A percentile compares a stretch with the other conserved stretches of the same genome.
These are phyloP conservation scores for Phytophthora fragariae DNA, from an alignment of 352 stramenopile species.

Conservation along the genomic window DNA sequence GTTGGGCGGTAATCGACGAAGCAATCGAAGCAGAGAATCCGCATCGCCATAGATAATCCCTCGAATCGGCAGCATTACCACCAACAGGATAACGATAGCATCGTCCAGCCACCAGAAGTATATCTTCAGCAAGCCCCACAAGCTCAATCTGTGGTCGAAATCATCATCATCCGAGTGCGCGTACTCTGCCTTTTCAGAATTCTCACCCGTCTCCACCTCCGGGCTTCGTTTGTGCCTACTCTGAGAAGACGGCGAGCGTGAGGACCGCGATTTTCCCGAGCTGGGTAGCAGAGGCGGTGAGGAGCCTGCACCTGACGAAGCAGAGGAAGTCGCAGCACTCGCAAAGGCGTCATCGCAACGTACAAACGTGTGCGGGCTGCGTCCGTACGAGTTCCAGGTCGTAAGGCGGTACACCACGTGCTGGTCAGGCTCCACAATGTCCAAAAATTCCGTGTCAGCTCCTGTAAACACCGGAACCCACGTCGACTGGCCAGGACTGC, in stretches of 20 bases:
- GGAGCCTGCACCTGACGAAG: slow-evolving; percentile 18
- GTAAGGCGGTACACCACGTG: slow-evolving; percentile 80
- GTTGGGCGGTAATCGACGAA: slow-evolving; percentile 77
- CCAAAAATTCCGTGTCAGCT: slow-evolving; percentile 75
- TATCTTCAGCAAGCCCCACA: slow-evolving; percentile 62
- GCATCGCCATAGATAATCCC: slow-evolving; percentile 87
- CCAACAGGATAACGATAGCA: slow-evolving; percentile 73
- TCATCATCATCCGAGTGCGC: slow-evolving; percentile 18
- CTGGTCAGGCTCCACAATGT: slow-evolving; percentile 59
- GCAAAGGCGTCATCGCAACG: slow-evolving; percentile 52
- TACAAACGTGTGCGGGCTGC: slow-evolving; percentile 65
- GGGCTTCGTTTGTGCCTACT: slow-evolving; percentile 20
- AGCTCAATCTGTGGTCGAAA: slow-evolving; percentile 26
- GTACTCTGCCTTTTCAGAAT: slow-evolving; percentile 18
- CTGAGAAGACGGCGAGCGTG: slow-evolving; percentile 35
- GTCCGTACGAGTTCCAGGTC: slow-evolving; percentile 87
- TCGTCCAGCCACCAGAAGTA: slow-evolving; percentile 91
- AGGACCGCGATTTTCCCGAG: slow-evolving; percentile 35
- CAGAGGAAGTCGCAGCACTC: slow-evolving; percentile 7
- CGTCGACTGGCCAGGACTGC: slow-evolving; percentile 60
- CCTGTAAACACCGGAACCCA: slow-evolving; percentile 72
- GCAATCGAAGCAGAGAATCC: slow-evolving; percentile 70
- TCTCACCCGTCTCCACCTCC: slow-evolving; percentile 3
- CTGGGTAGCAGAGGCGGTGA: slow-evolving; percentile 16
- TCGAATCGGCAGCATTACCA: slow-evolving; percentile 81